Conservation (phyloP, 768 basidiomycete genomes). For the Hysterangium stoloniferum region DNA sequence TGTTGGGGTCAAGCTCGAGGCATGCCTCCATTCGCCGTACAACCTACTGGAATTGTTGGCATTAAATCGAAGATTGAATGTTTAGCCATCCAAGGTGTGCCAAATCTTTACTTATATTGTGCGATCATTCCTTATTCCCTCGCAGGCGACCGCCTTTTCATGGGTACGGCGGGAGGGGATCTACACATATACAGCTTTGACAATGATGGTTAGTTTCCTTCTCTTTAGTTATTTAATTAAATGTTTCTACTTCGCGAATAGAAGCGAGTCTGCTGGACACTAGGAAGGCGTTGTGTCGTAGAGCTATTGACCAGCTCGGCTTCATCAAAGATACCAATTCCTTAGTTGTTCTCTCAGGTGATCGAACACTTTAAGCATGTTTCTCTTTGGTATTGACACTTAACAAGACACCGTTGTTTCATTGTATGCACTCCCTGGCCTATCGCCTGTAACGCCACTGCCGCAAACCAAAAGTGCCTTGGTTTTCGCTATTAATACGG, state of each 20-base stretch:
- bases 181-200: slow-evolving; percentile 45
- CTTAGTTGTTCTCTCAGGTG: slow-evolving; percentile 79
- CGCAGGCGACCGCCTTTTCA: slow-evolving; percentile 50
- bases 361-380: slow-evolving; percentile 14
- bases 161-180: slow-evolving; percentile 52
- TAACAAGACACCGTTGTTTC: slow-evolving; percentile 61
- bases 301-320: slow-evolving; percentile 81
- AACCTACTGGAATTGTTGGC: slow-evolving; percentile 23
- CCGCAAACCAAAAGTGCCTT: slow-evolving; percentile 73
- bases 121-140: not conserved
- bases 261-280: slow-evolving; percentile 47
- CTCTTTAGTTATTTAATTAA: not conserved
- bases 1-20: not conserved
- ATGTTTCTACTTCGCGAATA: slow-evolving; percentile 9
- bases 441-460: slow-evolving; percentile 64
- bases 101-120: not conserved
- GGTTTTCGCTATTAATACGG: slow-evolving; percentile 70
- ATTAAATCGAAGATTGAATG: slow-evolving; percentile 46
- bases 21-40: slow-evolving; percentile 24
- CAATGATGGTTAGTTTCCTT: slow-evolving; percentile 23
- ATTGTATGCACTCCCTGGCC: slow-evolving; percentile 66
- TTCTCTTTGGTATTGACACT: slow-evolving; percentile 6
- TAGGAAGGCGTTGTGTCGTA: slow-evolving; percentile 56
- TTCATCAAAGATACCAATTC: slow-evolving; percentile 82
- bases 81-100: slow-evolving; percentile 35